phyloP scores from a whole-genome alignment of 495 filamentous ascomycete species.

The Penicillium mononematosum region DNA sequence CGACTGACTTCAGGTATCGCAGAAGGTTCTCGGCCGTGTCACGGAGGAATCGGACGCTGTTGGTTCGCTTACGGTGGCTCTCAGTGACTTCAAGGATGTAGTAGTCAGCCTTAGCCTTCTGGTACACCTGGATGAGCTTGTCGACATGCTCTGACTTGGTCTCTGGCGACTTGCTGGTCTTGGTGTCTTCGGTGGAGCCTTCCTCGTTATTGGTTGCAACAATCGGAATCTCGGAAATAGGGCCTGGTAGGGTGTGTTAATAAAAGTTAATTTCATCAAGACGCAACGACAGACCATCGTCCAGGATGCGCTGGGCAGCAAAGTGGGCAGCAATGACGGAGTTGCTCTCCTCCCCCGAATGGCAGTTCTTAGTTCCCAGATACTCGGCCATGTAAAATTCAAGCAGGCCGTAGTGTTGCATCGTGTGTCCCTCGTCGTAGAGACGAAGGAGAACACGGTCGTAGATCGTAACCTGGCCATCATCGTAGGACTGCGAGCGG shows the following conservation, averaged over 20 bases:
- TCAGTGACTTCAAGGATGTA: conserved; percentile 20
- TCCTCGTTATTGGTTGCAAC: not conserved
- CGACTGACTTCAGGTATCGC: conserved; percentile 33
- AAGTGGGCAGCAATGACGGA: conserved; percentile 11
- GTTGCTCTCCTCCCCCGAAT: not conserved
- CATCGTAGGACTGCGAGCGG: conserved; percentile 37
- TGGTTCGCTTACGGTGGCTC: conserved; percentile 24
- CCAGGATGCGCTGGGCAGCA: conserved; percentile 11
- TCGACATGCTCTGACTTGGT: conserved; percentile 17
- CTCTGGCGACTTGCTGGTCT: not conserved
- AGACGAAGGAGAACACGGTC: conserved; percentile 41
- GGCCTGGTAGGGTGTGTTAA: not conserved
- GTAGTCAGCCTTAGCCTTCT: conserved; percentile 41
- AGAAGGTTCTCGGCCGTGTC: conserved; percentile 50
- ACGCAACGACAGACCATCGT: conserved; percentile 5
- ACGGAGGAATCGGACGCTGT: conserved; percentile 46
- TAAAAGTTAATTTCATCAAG: not conserved
- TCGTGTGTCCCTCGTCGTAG: conserved; percentile 28
- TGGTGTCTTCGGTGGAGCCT: not conserved
- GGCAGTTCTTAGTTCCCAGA: conserved; percentile 27
- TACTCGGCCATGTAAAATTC: conserved; percentile 44
- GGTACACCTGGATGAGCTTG: conserved; percentile 37
- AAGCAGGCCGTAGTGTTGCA: conserved; percentile 29
- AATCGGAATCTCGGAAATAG: not conserved
- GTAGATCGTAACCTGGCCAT: conserved; percentile 43